Evolutionary conservation across 768 basidiomycete genomes (phyloP), one percentile per base, ranked within the genome.

Genomic region (Rhizopogon vesiculosus): DNA sequence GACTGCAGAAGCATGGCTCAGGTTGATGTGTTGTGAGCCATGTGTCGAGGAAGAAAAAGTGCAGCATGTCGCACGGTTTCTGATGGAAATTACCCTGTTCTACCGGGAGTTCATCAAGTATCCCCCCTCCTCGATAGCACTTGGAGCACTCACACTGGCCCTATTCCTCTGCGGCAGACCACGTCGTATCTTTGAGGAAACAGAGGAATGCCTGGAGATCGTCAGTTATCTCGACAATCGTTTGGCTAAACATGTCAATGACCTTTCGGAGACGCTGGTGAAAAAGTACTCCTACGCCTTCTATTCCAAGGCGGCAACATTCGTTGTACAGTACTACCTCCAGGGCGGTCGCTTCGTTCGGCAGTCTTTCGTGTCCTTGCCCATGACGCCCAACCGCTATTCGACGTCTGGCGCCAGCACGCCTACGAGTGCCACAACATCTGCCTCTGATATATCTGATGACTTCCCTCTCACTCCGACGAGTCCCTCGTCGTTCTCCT

Each of bases 31-130:
- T 66, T 87, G 85, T 63, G 86, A 84, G 51, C 80, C 87, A 35
- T 78, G 75, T 67, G 68, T 84, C 58, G 97, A 98, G 70, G 93
- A 96, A 55, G 77, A 86, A 51, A 91, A 89, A 72, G 91, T 96
- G 5, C 93, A 97, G 66, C 89, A 97, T 66, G 89, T 98, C 60
- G 93, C 97, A 3, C 86, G 97, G 48, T 99, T 98, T 78, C 73
- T 98, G 69, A 99, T 99, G 97, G 97, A 99, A 73, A 93, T 98
- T 66, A 98, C 97, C 31, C 84, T 99, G 51, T 98, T 98, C 78
- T 90, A 98, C 72, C 87, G 93, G 56, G 97, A 98, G 68, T 98
- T 95, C 72, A 79, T 97, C 72, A 85, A 85, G 64, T 89, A 85
- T 68, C 75, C 85, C 7, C 86, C 96, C 2, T 95, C 91, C 1